Conservation (phyloP, 192 early-diverging fungal genomes). For the Linderina pennispora region DNA sequence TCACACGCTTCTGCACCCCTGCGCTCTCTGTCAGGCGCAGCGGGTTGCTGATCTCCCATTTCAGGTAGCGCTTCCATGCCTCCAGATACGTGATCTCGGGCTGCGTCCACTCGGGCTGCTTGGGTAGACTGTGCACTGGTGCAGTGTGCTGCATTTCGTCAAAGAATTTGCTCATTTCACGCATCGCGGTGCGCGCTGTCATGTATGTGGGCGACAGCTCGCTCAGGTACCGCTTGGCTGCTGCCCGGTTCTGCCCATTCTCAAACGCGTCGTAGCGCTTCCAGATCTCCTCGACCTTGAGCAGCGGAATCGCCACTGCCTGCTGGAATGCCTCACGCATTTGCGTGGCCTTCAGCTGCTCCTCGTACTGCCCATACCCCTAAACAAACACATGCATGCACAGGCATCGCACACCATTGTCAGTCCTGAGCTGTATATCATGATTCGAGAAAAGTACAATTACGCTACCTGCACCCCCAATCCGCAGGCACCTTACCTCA, state of each 20-base stretch:
- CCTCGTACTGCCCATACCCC: slow-evolving; percentile 61
- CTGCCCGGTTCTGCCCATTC: slow-evolving; percentile 69
- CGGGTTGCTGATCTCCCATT: slow-evolving; percentile 89
- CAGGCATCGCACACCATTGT: too few species aligned
- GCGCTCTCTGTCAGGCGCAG: slow-evolving; percentile 55
- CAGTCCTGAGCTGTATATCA: too few species aligned
- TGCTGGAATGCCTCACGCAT: slow-evolving; percentile 79
- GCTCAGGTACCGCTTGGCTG: slow-evolving; percentile 81
- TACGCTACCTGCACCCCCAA: too few species aligned
- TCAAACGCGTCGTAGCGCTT: slow-evolving; percentile 94
- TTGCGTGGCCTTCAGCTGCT: slow-evolving; percentile 82
- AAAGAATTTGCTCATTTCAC: slow-evolving; percentile 72
- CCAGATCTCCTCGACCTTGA: slow-evolving; percentile 91
- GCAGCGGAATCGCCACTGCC: slow-evolving; percentile 80
- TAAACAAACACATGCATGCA: slow-evolving; percentile 12
- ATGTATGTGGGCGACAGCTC: slow-evolving; percentile 88
- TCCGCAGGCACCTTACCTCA: too few species aligned
- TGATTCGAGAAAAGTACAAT: too few species aligned
- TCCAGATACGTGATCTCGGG: slow-evolving; percentile 56
- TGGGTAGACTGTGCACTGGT: slow-evolving; percentile 54
- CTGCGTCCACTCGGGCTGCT: slow-evolving; percentile 75
- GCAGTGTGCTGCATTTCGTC: slow-evolving; percentile 65
- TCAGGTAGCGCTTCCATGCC: slow-evolving; percentile 82
- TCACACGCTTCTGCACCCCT: slow-evolving; percentile 59
- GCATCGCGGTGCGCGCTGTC: slow-evolving; percentile 82